Conservation (phyloP, 768 basidiomycete genomes). For the Termitomyces sp. region DNA sequence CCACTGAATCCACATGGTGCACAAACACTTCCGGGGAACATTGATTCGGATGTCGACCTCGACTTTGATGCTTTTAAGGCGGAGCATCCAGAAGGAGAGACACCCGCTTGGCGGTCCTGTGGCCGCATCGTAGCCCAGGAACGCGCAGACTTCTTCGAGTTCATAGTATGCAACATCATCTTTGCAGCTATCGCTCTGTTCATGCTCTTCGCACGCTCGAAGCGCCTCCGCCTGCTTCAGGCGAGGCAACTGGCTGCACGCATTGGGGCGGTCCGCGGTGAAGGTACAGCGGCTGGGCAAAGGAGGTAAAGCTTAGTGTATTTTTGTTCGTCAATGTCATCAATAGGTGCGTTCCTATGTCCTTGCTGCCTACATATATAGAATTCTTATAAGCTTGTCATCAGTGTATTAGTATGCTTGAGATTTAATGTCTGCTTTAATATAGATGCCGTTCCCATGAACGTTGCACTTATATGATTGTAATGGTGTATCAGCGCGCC, state of each 20-base stretch:
- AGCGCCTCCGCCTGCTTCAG: slow-evolving; percentile 63
- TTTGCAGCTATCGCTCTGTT: slow-evolving; percentile 63
- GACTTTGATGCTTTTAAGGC: slow-evolving; percentile 2
- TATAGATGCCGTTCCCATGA: background rate
- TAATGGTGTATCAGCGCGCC: background rate
- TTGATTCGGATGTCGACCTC: slow-evolving; percentile 2
- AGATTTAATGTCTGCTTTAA: background rate
- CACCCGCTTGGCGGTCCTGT: slow-evolving; percentile 89
- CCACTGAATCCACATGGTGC: slow-evolving; percentile 1
- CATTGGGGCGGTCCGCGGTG: slow-evolving; percentile 62
- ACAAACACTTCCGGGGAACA: slow-evolving; percentile 16
- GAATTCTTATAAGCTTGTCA: background rate
- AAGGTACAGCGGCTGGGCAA: slow-evolving; percentile 18
- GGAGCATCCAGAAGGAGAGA: slow-evolving; percentile 40
- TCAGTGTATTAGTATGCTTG: background rate
- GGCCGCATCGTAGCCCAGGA: slow-evolving; percentile 79
- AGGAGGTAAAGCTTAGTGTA: slow-evolving; percentile 6
- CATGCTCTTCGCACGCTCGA: slow-evolving; percentile 64
- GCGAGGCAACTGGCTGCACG: slow-evolving; percentile 81
- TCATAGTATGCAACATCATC: slow-evolving; percentile 76
- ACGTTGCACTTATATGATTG: background rate
- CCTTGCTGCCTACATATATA: background rate
- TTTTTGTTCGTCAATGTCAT: background rate
- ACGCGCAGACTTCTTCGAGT: slow-evolving; percentile 86
- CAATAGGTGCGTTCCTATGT: slow-evolving; percentile 7